phyloP scores from a whole-genome alignment of 306 rosid species.

The Elaeagnus macrophylla region DNA sequence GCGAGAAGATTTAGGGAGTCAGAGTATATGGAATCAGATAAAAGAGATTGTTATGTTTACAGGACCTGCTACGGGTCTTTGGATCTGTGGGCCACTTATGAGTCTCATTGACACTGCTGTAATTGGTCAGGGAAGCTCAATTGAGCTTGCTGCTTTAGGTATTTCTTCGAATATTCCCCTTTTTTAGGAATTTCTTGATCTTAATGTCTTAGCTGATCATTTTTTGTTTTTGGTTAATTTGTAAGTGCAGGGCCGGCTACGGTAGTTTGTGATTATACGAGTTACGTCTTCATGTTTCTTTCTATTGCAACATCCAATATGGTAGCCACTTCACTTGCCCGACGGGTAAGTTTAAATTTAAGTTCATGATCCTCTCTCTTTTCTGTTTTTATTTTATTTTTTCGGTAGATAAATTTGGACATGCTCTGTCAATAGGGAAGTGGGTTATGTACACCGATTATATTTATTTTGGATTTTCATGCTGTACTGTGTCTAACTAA shows the following conservation, averaged over 20 bases:
- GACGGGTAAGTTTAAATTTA: conserved; percentile 37
- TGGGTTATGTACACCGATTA: too few species aligned
- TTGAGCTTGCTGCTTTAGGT: conserved; percentile 35
- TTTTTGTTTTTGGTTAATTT: conserved; percentile 6
- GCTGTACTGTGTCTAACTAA: too few species aligned
- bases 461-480: too few species aligned
- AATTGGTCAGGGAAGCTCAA: conserved; percentile 23
- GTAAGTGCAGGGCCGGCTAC: conserved; percentile 67
- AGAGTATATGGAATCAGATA: conserved; percentile 19
- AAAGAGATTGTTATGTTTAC: conserved; percentile 27
- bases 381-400: too few species aligned
- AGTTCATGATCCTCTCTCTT: neutral
- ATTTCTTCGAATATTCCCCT: neutral
- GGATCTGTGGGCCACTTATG: conserved; percentile 29
- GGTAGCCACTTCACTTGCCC: conserved; percentile 89
- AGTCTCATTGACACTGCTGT: conserved; percentile 28
- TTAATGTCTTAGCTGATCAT: neutral
- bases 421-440: too few species aligned
- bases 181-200: neutral
- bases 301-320: conserved; percentile 86
- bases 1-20: conserved; percentile 16
- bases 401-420: too few species aligned
- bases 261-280: conserved; percentile 69
- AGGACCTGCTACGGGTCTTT: conserved; percentile 28
- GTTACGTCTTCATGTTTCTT: conserved; percentile 83